Evolutionary conservation across 768 basidiomycete species (phyloP), one percentile per base, ranked within the genome.

Genomic region (Trametes villosa): DNA sequence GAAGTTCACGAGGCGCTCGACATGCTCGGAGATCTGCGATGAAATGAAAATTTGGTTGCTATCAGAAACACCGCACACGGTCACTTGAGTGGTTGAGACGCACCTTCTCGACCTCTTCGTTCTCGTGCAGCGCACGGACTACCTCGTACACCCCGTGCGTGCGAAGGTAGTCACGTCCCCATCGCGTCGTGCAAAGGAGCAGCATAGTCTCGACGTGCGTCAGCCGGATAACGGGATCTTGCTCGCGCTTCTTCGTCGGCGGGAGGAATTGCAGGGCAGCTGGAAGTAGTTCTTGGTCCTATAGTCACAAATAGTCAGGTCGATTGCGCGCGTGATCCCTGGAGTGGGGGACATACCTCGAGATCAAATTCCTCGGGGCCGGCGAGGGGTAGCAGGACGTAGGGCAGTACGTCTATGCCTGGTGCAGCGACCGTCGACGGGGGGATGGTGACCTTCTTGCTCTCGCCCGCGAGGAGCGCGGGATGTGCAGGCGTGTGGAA

Each of bases 311-410:
- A 24, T 15, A 4, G 55, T 52, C 46, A 30, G 46, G n/a, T n/a
- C n/a, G n/a, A n/a, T n/a, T n/a, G n/a, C 29, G 11, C n/a, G 2
- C 13, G 22, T 4, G 17, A 29, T 8, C 45, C n/a, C n/a, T n/a
- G n/a, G n/a, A n/a, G n/a, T n/a, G n/a, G n/a, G n/a, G n/a, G n/a
- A n/a, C 79, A 53, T 65, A 92, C 93, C 62, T 98, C 96, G 1
- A 96, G 79, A 57, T 97, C 95, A 60, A 92, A 88, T 74, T 98
- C 97, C 74, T 98, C 97, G 1, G 94, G 90, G 7, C 96, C 96
- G 41, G 96, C 94, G 2, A 99, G 79, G 0, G 97, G 96, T 0
- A 96, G 83, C 3, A 99, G 81, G 12, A 99, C 79, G 69, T 87
- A 91, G 0, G 93, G 89, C 11, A 98, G 80, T 2, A 89, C 84